phyloP scores from a whole-genome alignment of 306 rosid genomes.

The Cucurbita ficifolia region DNA sequence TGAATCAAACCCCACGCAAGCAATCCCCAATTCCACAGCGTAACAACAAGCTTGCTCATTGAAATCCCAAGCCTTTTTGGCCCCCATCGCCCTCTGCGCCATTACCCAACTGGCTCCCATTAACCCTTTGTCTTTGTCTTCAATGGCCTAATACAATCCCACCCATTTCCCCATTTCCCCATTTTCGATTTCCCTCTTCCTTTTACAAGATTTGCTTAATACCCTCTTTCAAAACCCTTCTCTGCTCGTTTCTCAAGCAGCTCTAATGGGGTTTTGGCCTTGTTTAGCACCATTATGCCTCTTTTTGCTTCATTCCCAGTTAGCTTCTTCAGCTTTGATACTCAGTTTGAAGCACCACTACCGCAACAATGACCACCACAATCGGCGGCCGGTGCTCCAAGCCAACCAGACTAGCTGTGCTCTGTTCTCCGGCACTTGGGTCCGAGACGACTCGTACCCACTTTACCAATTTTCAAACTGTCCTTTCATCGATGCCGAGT shows the following conservation, averaged over 20 bases:
- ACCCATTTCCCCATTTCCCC: background rate
- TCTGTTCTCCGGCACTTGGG: conserved; percentile 77
- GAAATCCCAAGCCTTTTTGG: background rate
- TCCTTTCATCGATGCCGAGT: conserved; percentile 71
- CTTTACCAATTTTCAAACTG: conserved; percentile 56
- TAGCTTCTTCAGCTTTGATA: conserved; percentile 40
- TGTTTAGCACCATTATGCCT: conserved; percentile 16
- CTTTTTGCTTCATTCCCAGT: conserved; percentile 21
- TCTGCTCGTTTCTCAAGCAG: conserved; percentile 7
- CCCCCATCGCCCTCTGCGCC: background rate
- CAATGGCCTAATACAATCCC: background rate
- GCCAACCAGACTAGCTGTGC: conserved; percentile 61
- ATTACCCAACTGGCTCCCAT: background rate
- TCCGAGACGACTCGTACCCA: conserved; percentile 66
- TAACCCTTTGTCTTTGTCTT: conserved; percentile 2
- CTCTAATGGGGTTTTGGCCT: background rate
- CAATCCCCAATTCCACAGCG: background rate
- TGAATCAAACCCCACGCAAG: background rate
- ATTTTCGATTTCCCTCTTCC: background rate
- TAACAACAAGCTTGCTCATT: background rate
- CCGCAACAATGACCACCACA: conserved; percentile 18
- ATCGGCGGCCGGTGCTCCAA: conserved; percentile 38
- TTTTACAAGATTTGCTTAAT: background rate
- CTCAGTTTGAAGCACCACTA: conserved; percentile 48
- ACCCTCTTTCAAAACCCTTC: background rate